These are phyloP conservation scores for Venturia pyrina DNA, from an alignment of 2,329 filamentous ascomycete genomes.

Conservation along the genomic window DNA sequence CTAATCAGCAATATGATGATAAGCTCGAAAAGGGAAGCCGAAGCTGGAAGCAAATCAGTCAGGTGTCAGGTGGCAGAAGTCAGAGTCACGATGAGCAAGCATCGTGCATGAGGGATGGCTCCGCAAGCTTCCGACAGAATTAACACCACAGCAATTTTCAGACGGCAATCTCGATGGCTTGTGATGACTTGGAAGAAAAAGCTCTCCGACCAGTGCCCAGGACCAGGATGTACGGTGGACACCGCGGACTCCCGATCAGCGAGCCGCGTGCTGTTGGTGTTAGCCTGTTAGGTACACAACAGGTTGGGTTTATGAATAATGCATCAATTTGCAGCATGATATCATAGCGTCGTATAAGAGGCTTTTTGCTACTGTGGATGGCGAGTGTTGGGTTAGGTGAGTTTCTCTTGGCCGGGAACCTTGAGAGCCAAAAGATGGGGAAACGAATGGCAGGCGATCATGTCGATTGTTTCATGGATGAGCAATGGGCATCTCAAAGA, in stretches of 20 bases:
- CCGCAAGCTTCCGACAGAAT: background rate
- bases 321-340: background rate
- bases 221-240: background rate
- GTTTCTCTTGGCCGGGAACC: background rate
- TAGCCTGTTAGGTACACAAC: background rate
- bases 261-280: background rate
- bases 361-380: background rate
- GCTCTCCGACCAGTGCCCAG: background rate
- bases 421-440: background rate
- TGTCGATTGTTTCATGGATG: background rate
- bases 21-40: background rate
- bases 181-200: background rate
- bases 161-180: background rate
- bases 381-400: background rate
- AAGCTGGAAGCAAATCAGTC: background rate
- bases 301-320: background rate
- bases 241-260: background rate
- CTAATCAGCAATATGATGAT: constrained; percentile 4
- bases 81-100: background rate
- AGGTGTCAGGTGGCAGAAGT: background rate
- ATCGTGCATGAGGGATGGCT: background rate
- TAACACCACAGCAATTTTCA: background rate
- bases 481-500: background rate
- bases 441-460: background rate
- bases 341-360: background rate